A percentile compares a stretch with the other conserved stretches of the same genome.
Evolutionary conservation across 2,329 filamentous ascomycete species (phyloP).

Genomic region (Clonostachys sp.): DNA sequence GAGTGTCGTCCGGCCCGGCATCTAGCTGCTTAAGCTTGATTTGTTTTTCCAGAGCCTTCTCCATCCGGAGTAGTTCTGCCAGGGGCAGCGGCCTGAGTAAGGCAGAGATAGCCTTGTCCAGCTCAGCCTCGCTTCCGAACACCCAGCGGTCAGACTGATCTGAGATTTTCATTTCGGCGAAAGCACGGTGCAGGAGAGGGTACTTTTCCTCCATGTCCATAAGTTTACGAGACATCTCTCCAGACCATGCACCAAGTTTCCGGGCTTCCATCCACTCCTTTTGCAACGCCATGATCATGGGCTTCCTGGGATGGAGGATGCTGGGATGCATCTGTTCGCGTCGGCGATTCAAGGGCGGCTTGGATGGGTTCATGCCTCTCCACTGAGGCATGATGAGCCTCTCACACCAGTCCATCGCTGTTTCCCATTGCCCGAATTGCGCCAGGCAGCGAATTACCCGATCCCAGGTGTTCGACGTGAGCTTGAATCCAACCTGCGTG

Average conservation of each 20-base stretch:
- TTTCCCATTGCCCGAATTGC: conserved; percentile 48
- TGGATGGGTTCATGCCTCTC: conserved; percentile 40
- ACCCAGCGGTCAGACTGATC: conserved; percentile 16
- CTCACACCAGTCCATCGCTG: conserved; percentile 75
- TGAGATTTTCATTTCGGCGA: conserved; percentile 23
- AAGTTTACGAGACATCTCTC: conserved; percentile 32
- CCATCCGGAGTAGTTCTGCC: conserved; percentile 17
- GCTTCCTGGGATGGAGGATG: conserved; percentile 17
- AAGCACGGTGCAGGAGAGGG: conserved; percentile 33
- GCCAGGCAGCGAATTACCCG: conserved; percentile 66
- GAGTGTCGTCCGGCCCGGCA: too few species aligned
- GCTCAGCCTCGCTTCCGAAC: conserved; percentile 12
- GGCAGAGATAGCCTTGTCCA: conserved; percentile 18
- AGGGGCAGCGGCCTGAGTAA: conserved; percentile 17
- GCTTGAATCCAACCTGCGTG: conserved; percentile 60
- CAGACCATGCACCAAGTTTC: conserved; percentile 42
- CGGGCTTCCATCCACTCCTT: conserved; percentile 45
- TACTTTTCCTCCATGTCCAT: conserved; percentile 30
- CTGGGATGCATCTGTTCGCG: conserved; percentile 19
- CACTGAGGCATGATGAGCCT: conserved; percentile 72
- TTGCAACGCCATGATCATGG: conserved; percentile 41
- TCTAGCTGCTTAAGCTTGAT: too few species aligned
- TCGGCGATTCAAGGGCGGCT: conserved; percentile 18
- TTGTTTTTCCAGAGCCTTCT: background rate
- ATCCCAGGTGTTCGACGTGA: conserved; percentile 81